Conservation (phyloP, 441 rosid species). For the Croton setiger region DNA sequence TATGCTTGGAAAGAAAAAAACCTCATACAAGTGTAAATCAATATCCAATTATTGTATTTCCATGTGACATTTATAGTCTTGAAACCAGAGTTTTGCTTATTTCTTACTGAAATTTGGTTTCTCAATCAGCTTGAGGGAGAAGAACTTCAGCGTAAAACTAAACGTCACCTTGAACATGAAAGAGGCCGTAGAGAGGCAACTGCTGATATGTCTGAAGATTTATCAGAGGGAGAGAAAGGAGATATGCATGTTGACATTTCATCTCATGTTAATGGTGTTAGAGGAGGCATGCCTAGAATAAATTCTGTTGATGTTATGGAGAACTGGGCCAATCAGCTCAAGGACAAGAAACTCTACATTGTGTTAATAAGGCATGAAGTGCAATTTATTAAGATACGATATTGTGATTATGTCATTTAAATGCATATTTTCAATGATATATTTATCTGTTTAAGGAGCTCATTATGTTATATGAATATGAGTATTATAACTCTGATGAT, state of each 20-base stretch:
- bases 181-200: constrained; percentile 74
- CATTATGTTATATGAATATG: too few species aligned
- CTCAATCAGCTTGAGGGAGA: constrained; percentile 69
- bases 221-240: constrained; percentile 86
- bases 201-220: constrained; percentile 90
- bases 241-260: constrained; percentile 55
- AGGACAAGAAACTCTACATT: constrained; percentile 66
- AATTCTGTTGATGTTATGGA: constrained; percentile 71
- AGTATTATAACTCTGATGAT: too few species aligned
- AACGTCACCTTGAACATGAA: constrained; percentile 70
- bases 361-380: constrained; percentile 64
- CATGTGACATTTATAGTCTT: not conserved
- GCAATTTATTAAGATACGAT: constrained; percentile 18
- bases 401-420: constrained; percentile 16
- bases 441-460: constrained; percentile 2
- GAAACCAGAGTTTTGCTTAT: not conserved
- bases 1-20: not conserved
- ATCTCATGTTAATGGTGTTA: constrained; percentile 46
- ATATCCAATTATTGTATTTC: not conserved
- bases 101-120: constrained; percentile 3
- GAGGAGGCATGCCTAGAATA: constrained; percentile 55
- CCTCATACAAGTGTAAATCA: not conserved
- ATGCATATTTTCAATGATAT: constrained; percentile 9
- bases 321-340: constrained; percentile 60
- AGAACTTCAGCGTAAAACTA: constrained; percentile 61